phyloP scores from a whole-genome alignment of 202 grass and related monocot genomes.

The Musa balbisiana region DNA sequence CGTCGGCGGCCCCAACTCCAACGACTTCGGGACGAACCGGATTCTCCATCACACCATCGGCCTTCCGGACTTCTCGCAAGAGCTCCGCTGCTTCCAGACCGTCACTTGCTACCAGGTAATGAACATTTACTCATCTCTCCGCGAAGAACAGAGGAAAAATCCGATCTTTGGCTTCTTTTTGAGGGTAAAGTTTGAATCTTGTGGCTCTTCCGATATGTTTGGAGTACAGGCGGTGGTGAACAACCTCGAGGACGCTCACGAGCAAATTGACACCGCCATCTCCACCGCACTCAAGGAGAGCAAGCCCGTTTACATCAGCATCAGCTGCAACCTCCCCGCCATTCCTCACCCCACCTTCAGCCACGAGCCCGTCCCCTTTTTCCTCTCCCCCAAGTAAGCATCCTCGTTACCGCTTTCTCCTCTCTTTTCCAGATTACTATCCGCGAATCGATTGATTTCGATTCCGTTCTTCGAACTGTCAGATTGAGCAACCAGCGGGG shows the following conservation, averaged over 20 bases:
- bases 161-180: neutral
- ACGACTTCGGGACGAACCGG: slow-evolving; percentile 88
- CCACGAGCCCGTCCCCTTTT: slow-evolving; percentile 68
- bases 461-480: neutral
- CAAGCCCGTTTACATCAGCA: slow-evolving; percentile 90
- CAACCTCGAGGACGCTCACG: slow-evolving; percentile 83
- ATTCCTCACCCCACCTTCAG: slow-evolving; percentile 73
- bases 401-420: slow-evolving; percentile 3
- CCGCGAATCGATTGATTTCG: neutral
- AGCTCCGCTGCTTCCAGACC: slow-evolving; percentile 78
- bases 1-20: slow-evolving; percentile 77
- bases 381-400: slow-evolving; percentile 63
- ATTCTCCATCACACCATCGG: slow-evolving; percentile 96
- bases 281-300: slow-evolving; percentile 78
- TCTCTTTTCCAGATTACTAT: neutral
- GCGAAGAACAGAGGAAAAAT: no score
- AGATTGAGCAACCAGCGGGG: slow-evolving; percentile 63
- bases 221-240: slow-evolving; percentile 60
- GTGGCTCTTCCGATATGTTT: neutral
- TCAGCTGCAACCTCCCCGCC: slow-evolving; percentile 70
- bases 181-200: neutral
- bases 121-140: neutral
- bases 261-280: slow-evolving; percentile 76
- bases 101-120: slow-evolving; percentile 84
- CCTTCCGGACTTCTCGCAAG: slow-evolving; percentile 66